Evolutionary conservation across 805 yeast species (phyloP).

Genomic region (Naumovozyma dairenensis): DNA sequence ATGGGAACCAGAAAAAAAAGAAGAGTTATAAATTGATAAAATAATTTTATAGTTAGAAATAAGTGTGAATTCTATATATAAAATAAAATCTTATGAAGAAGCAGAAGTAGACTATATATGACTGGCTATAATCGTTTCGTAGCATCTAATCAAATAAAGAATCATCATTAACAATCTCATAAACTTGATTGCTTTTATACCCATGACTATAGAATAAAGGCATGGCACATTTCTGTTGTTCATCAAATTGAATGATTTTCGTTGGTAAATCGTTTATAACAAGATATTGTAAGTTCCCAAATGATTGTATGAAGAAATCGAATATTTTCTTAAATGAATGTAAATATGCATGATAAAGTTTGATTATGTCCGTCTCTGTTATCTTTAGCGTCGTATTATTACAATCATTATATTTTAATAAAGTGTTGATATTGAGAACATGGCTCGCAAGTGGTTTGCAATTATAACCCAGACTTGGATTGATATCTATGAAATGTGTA

Average conservation of each 20-base stretch:
- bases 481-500: conserved; percentile 28
- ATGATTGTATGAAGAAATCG: conserved; percentile 23
- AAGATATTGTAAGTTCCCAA: conserved; percentile 25
- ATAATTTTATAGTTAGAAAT: no score
- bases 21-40: no score
- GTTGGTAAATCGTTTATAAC: conserved; percentile 30
- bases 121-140: no score
- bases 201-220: conserved; percentile 20
- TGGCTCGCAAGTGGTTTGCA: conserved; percentile 22
- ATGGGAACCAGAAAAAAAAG: no score
- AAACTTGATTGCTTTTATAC: conserved; percentile 24
- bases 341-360: conserved; percentile 26
- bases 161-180: conserved; percentile 23
- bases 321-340: conserved; percentile 29
- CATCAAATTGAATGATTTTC: conserved; percentile 17
- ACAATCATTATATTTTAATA: conserved; percentile 10
- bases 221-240: conserved; percentile 20
- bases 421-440: conserved; percentile 19
- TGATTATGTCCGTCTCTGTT: conserved; percentile 21
- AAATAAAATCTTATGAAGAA: no score
- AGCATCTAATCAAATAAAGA: conserved; percentile 16
- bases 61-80: no score
- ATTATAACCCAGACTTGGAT: conserved; percentile 31
- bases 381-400: conserved; percentile 6
- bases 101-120: no score